A percentile compares a stretch with the other conserved stretches of the same genome.
phyloP scores from a whole-genome alignment of 2,329 filamentous ascomycete species.

The Diplodia scrobiculata region DNA sequence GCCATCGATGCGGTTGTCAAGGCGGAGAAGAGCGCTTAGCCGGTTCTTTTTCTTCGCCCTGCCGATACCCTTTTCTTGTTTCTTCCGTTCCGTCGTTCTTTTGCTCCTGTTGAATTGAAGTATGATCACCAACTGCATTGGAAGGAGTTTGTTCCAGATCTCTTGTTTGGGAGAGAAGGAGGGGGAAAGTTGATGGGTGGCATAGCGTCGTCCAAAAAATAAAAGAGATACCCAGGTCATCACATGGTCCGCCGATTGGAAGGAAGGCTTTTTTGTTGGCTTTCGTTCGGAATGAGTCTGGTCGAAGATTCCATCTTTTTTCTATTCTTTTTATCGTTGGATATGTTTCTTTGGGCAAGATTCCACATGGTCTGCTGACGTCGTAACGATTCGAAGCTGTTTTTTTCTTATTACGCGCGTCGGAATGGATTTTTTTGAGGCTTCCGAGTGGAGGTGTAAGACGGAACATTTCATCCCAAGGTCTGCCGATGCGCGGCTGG shows the following conservation, averaged over 20 bases:
- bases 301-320: not conserved
- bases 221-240: slow-evolving; percentile 22
- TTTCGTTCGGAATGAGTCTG: slow-evolving; percentile 18
- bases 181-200: not conserved
- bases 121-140: slow-evolving; percentile 23
- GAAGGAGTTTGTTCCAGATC: slow-evolving; percentile 21
- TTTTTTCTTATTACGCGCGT: not conserved
- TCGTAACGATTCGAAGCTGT: not conserved
- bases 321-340: not conserved
- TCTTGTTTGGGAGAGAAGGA: not conserved
- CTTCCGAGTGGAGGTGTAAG: not conserved
- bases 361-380: slow-evolving; percentile 17
- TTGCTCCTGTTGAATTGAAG: not conserved
- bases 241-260: slow-evolving; percentile 21
- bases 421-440: slow-evolving; percentile 11
- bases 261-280: not conserved
- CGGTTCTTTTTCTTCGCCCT: not conserved
- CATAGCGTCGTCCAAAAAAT: not conserved
- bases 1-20: slow-evolving; percentile 31
- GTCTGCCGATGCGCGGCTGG: slow-evolving; percentile 18
- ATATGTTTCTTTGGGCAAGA: not conserved
- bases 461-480: slow-evolving; percentile 21
- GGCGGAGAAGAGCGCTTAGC: not conserved
- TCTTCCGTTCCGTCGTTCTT: not conserved
- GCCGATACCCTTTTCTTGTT: not conserved